These are phyloP conservation scores for Encephalitozoon intestinalis DNA, from an alignment of 371 early-diverging fungal genomes.

Conservation along the genomic window DNA sequence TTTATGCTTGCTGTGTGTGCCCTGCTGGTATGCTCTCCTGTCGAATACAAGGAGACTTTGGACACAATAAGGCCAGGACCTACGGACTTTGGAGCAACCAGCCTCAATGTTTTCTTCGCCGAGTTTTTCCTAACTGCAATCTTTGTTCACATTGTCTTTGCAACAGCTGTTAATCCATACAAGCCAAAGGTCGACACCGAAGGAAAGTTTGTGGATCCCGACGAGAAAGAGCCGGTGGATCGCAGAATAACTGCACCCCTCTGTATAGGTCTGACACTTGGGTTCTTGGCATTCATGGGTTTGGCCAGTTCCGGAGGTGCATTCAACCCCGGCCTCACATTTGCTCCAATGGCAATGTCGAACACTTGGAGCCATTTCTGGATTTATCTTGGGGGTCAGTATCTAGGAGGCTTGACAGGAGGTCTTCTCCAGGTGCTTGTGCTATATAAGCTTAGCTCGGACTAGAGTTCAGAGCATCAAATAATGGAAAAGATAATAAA, in stretches of 20 bases:
- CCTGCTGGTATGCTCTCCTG: slow-evolving; percentile 64
- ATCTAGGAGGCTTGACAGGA: slow-evolving; percentile 65
- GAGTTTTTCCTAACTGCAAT: slow-evolving; percentile 66
- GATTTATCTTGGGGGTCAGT: slow-evolving; percentile 65
- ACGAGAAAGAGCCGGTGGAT: slow-evolving; percentile 25
- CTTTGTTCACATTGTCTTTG: slow-evolving; percentile 68
- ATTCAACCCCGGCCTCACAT: slow-evolving; percentile 67
- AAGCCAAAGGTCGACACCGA: slow-evolving; percentile 62
- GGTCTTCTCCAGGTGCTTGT: slow-evolving; percentile 60
- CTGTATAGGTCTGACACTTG: slow-evolving; percentile 63
- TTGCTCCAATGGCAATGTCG: slow-evolving; percentile 63
- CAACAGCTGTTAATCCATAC: slow-evolving; percentile 67
- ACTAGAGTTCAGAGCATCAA: not conserved
- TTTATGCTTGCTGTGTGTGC: slow-evolving; percentile 63
- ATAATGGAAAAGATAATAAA: not conserved
- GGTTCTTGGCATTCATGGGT: slow-evolving; percentile 66
- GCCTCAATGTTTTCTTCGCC: slow-evolving; percentile 56
- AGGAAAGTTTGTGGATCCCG: slow-evolving; percentile 32
- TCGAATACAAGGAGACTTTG: slow-evolving; percentile 39
- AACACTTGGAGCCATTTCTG: slow-evolving; percentile 64
- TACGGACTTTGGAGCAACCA: slow-evolving; percentile 30
- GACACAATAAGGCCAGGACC: slow-evolving; percentile 47
- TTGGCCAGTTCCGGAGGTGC: slow-evolving; percentile 66
- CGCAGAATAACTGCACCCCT: slow-evolving; percentile 58
- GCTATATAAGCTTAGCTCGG: slow-evolving; percentile 42